Evolutionary conservation across 179 eudicot genomes (phyloP).

Genomic region (Sideroxylon spinosum): DNA sequence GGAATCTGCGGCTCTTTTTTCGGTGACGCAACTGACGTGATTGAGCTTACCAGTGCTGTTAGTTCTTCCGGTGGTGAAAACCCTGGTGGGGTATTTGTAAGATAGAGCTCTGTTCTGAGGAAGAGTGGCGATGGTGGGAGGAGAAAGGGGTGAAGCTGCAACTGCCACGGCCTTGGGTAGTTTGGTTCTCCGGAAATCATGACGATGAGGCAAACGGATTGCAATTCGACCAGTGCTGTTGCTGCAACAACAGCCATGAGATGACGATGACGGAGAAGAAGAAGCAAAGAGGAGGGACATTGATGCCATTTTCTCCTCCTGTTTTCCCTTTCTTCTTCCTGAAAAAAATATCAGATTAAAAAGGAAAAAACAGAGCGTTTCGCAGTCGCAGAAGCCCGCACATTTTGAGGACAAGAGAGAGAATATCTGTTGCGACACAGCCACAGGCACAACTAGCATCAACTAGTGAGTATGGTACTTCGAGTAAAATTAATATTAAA

Average conservation of each 20-base stretch:
- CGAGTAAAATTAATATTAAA: too few species aligned
- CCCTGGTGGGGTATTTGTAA: not conserved
- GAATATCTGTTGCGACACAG: too few species aligned
- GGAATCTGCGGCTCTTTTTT: conserved; percentile 14
- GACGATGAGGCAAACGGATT: not conserved
- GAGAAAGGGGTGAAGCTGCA: not conserved
- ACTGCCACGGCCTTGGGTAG: not conserved
- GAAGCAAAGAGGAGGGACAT: not conserved
- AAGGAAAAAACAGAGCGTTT: not conserved
- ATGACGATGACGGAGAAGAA: not conserved
- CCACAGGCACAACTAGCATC: too few species aligned
- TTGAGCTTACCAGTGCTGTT: not conserved
- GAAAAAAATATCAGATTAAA: too few species aligned
- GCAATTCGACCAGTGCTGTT: not conserved
- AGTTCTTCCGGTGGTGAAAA: not conserved
- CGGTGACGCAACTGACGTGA: not conserved
- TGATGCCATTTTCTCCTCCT: not conserved
- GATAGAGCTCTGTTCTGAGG: not conserved
- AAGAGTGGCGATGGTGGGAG: not conserved
- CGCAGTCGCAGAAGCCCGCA: not conserved
- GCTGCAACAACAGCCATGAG: not conserved
- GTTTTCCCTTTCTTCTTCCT: not conserved
- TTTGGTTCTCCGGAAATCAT: not conserved
- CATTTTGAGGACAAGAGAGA: too few species aligned
- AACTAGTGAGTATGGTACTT: too few species aligned